These are phyloP conservation scores for Isoetes taiwanensis DNA, from an alignment of 75 land plant species.

Conservation along the genomic window DNA sequence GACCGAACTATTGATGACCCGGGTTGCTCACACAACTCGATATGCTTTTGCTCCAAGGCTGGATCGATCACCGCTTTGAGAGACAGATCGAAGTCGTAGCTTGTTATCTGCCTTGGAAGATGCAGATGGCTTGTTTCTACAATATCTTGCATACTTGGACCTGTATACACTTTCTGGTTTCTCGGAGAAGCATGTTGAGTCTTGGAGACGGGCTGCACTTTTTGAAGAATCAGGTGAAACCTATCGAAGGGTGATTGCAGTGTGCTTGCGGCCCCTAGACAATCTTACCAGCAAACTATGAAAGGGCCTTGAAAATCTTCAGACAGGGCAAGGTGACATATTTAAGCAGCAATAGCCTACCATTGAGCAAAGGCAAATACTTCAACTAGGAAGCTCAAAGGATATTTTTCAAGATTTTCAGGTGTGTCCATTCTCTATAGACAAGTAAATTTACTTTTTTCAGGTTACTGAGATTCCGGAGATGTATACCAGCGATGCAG, in stretches of 20 bases:
- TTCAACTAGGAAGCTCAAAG: too few species aligned
- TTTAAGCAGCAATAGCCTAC: conserved; percentile 47
- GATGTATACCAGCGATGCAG: too few species aligned
- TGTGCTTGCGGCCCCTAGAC: conserved; percentile 68
- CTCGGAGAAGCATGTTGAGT: conserved; percentile 78
- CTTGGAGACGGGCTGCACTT: conserved; percentile 85
- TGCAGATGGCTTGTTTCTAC: conserved; percentile 41
- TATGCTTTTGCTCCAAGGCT: conserved; percentile 77
- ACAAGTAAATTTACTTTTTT: too few species aligned
- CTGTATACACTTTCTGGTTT: conserved; percentile 66
- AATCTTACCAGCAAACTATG: conserved; percentile 34
- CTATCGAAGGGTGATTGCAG: conserved; percentile 52
- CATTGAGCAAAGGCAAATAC: too few species aligned
- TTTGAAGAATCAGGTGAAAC: conserved; percentile 96
- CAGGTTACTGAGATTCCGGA: too few species aligned
- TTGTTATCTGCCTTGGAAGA: conserved; percentile 64
- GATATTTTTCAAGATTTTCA: too few species aligned
- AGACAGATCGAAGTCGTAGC: conserved; percentile 65
- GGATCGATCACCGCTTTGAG: conserved; percentile 88
- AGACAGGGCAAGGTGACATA: conserved; percentile 22
- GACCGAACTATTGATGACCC: neutral
- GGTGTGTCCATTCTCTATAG: too few species aligned
- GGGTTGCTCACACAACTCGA: conserved; percentile 78
- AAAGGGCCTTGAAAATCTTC: conserved; percentile 43
- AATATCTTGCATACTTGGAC: conserved; percentile 89